Percentiles rank a stretch among this genome's conserved stretches.
These are phyloP conservation scores for Lachnellula arida DNA, from an alignment of 2,329 filamentous ascomycete genomes.

Conservation along the genomic window DNA sequence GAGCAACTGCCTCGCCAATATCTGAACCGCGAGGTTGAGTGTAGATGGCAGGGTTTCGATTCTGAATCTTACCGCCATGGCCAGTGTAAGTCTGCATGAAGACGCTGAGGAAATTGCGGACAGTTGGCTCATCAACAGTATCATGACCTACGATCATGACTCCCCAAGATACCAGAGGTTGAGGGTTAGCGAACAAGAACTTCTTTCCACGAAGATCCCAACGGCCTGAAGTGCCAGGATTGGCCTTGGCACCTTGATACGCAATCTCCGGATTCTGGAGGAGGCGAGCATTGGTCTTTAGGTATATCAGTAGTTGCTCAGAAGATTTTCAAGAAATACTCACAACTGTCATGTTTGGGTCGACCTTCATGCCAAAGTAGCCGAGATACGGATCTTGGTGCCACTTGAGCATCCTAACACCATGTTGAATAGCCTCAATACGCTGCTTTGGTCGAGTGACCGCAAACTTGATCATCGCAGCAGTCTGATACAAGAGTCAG, in stretches of 20 bases:
- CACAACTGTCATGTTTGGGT: constrained; percentile 53
- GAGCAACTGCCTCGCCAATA: constrained; percentile 11
- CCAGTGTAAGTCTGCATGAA: constrained; percentile 57
- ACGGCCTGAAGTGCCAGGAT: constrained; percentile 64
- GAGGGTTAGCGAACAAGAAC: constrained; percentile 62
- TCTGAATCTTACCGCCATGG: constrained; percentile 56
- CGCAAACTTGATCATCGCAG: constrained; percentile 88
- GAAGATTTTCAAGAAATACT: not conserved
- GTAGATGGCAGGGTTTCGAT: constrained; percentile 40
- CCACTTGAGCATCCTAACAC: constrained; percentile 66
- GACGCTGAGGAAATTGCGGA: constrained; percentile 50
- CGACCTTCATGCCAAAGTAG: constrained; percentile 70
- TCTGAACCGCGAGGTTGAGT: constrained; percentile 8
- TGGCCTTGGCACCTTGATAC: constrained; percentile 47
- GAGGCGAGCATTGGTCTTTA: constrained; percentile 60
- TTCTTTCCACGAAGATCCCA: constrained; percentile 85
- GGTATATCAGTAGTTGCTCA: constrained; percentile 9
- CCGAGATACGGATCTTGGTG: constrained; percentile 61
- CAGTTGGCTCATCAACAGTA: constrained; percentile 43
- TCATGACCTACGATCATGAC: constrained; percentile 61
- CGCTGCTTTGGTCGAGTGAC: constrained; percentile 71
- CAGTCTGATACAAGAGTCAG: constrained; percentile 51
- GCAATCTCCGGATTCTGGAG: constrained; percentile 66
- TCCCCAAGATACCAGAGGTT: constrained; percentile 67
- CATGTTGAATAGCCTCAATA: constrained; percentile 61